Evolutionary conservation across 352 stramenopile species (phyloP).

Genomic region (Pilasporangium apinafurcum): DNA sequence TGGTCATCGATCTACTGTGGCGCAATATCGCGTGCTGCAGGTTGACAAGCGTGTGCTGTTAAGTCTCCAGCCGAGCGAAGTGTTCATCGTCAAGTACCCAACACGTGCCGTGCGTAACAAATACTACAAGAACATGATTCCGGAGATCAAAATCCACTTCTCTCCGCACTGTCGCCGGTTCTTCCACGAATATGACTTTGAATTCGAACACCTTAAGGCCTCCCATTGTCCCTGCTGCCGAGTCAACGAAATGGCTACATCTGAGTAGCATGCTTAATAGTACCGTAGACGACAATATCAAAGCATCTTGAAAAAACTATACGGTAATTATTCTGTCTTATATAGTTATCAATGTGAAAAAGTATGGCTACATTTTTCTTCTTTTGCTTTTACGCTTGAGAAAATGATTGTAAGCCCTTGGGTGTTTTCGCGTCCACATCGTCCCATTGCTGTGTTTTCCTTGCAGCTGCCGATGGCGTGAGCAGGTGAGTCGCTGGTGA

Average conservation of each 20-base stretch:
- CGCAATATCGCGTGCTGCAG: constrained; percentile 69
- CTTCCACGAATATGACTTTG: constrained; percentile 95
- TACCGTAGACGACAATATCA: constrained; percentile 6
- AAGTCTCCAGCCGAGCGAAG: constrained; percentile 69
- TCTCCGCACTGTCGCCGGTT: constrained; percentile 89
- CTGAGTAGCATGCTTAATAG: background rate
- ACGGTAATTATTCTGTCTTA: no score
- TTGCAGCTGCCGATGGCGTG: constrained; percentile 43
- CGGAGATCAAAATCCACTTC: constrained; percentile 89
- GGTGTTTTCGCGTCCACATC: constrained; percentile 38
- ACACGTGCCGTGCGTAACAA: constrained; percentile 42
- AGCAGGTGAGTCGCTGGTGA: constrained; percentile 53
- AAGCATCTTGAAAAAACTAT: background rate
- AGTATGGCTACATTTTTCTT: background rate
- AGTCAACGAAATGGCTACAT: constrained; percentile 36
- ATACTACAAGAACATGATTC: constrained; percentile 92
- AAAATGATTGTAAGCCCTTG: constrained; percentile 22
- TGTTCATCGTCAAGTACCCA: constrained; percentile 85
- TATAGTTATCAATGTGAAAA: background rate
- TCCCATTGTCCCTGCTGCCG: constrained; percentile 88
- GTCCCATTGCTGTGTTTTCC: constrained; percentile 51
- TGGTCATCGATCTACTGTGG: constrained; percentile 38
- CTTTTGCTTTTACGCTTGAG: constrained; percentile 13
- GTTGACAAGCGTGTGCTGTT: constrained; percentile 69
- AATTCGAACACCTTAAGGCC: constrained; percentile 89